Evolutionary conservation across 257 asterid species (phyloP).

Genomic region (Solanum gandarillasii): DNA sequence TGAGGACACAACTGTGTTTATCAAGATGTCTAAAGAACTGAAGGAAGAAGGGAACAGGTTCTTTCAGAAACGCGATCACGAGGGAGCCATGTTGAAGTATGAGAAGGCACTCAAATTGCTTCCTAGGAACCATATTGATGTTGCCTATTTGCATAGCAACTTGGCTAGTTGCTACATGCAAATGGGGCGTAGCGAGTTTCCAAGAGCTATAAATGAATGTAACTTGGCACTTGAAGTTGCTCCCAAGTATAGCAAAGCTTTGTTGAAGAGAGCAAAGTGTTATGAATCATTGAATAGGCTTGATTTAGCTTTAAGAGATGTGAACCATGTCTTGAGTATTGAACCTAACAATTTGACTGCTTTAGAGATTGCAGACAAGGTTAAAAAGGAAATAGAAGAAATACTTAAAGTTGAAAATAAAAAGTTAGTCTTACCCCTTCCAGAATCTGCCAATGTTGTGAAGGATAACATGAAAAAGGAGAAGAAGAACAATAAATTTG

Average conservation of each 20-base stretch:
- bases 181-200: conserved; percentile 80
- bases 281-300: conserved; percentile 67
- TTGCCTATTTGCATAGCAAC: conserved; percentile 61
- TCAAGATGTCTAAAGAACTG: conserved; percentile 75
- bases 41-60: conserved; percentile 81
- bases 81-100: conserved; percentile 88
- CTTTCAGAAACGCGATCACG: conserved; percentile 68
- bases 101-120: conserved; percentile 80
- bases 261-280: conserved; percentile 74
- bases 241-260: conserved; percentile 79
- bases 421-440: conserved; percentile 33
- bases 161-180: conserved; percentile 91
- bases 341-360: conserved; percentile 78
- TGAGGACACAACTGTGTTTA: conserved; percentile 83
- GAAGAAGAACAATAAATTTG: conserved; percentile 51
- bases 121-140: conserved; percentile 69
- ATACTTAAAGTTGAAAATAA: conserved; percentile 39
- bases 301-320: conserved; percentile 76
- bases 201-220: conserved; percentile 74
- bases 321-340: conserved; percentile 52
- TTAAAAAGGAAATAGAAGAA: conserved; percentile 38
- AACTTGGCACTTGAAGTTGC: conserved; percentile 86
- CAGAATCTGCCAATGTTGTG: conserved; percentile 19
- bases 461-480: conserved; percentile 49
- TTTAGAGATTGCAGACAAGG: conserved; percentile 49